These are phyloP conservation scores for Apophysomyces elegans DNA, from an alignment of 371 early-diverging fungal species.

Conservation along the genomic window DNA sequence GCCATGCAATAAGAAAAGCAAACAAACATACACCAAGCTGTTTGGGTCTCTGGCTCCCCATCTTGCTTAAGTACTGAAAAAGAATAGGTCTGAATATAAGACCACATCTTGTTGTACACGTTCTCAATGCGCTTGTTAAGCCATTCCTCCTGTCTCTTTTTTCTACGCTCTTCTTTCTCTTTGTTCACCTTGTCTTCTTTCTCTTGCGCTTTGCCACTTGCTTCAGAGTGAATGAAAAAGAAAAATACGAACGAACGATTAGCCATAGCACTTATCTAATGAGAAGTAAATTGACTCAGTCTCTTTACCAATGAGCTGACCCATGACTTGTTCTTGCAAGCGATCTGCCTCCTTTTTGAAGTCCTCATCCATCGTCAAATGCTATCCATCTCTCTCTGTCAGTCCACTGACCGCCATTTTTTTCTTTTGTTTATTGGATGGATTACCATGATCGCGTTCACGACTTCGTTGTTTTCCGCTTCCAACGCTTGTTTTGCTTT, in stretches of 20 bases:
- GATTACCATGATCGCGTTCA: constrained; percentile 69
- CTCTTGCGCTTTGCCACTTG: constrained; percentile 50
- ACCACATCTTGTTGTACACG: constrained; percentile 58
- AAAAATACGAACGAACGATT: neutral
- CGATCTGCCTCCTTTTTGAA: constrained; percentile 42
- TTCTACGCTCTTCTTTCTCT: constrained; percentile 36
- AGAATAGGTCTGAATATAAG: constrained; percentile 59
- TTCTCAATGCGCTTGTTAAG: constrained; percentile 26
- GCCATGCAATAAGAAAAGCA: no score
- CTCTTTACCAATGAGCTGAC: constrained; percentile 34
- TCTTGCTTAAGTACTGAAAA: constrained; percentile 59
- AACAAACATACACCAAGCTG: constrained; percentile 59
- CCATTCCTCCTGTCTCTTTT: constrained; percentile 32
- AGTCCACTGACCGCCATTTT: neutral
- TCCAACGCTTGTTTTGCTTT: constrained; percentile 62
- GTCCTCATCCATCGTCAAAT: constrained; percentile 45
- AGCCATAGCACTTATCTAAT: neutral
- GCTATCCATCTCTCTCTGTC: constrained; percentile 19
- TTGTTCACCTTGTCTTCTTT: constrained; percentile 46
- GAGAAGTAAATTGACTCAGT: neutral
- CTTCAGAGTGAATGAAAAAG: neutral
- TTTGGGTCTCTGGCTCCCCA: constrained; percentile 56
- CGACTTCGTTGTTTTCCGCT: constrained; percentile 63
- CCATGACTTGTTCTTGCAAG: constrained; percentile 49
- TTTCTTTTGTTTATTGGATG: neutral